A percentile compares a stretch with the other conserved stretches of the same genome.
Evolutionary conservation across 1,284 basidiomycete genomes (phyloP).

Genomic region (Tilletiopsis washingtonensis): DNA sequence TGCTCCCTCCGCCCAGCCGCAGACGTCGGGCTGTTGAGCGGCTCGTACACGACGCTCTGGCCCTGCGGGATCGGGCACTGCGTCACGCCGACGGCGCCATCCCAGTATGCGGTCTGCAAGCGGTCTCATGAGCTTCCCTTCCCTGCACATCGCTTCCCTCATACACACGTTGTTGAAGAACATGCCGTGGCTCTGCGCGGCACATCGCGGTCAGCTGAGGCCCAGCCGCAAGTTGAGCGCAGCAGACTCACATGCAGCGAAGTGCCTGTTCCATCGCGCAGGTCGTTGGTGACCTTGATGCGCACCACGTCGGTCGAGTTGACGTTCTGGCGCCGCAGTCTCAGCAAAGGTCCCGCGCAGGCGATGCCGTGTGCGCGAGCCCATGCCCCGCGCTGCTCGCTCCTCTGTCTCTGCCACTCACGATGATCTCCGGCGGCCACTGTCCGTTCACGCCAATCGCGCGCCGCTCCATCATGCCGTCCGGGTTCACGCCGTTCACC

Average conservation of each 20-base stretch:
- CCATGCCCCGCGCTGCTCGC: not conserved
- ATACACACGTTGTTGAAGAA: slow-evolving; percentile 64
- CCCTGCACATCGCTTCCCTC: not conserved
- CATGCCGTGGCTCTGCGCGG: slow-evolving; percentile 61
- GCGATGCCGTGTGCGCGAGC: not conserved
- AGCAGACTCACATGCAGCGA: slow-evolving; percentile 12
- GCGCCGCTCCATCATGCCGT: slow-evolving; percentile 19
- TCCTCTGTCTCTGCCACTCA: not conserved
- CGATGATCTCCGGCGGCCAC: slow-evolving; percentile 13
- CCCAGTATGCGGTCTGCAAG: slow-evolving; percentile 59
- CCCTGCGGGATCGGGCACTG: slow-evolving; percentile 84
- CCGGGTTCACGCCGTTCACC: slow-evolving; percentile 34
- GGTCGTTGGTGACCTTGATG: slow-evolving; percentile 14
- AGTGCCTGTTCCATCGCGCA: slow-evolving; percentile 13
- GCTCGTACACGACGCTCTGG: slow-evolving; percentile 64
- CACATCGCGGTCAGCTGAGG: not conserved
- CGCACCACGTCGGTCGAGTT: slow-evolving; percentile 16
- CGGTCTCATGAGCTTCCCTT: not conserved
- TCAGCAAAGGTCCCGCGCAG: not conserved
- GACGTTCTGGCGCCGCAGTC: slow-evolving; percentile 7
- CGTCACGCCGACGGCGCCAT: slow-evolving; percentile 72
- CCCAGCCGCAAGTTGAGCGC: not conserved
- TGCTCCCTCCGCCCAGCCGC: slow-evolving; percentile 43
- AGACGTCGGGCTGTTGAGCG: slow-evolving; percentile 63
- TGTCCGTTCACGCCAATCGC: slow-evolving; percentile 13